Evolutionary conservation across 2,329 filamentous ascomycete genomes (phyloP).

Genomic region (Laburnicola sp.): DNA sequence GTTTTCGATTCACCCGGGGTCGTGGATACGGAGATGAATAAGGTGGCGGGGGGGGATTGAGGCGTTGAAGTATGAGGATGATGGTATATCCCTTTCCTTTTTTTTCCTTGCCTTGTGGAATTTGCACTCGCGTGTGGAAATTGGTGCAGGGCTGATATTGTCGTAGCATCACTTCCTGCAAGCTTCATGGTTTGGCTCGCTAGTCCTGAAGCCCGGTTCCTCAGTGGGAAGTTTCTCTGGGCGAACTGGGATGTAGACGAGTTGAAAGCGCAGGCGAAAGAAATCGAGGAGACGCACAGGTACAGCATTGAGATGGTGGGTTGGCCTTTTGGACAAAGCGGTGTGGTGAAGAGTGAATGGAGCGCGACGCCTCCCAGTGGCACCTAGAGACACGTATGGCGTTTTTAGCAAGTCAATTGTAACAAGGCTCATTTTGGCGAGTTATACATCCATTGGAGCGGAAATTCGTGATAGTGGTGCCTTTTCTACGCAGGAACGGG

Average conservation of each 20-base stretch:
- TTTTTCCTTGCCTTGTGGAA: background rate
- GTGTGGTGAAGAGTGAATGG: too few species aligned
- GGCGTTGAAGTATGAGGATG: slow-evolving; percentile 18
- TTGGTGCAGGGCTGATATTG: background rate
- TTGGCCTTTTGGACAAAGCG: slow-evolving; percentile 10
- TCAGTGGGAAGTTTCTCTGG: slow-evolving; percentile 24
- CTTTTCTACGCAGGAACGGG: too few species aligned
- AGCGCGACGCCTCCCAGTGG: too few species aligned
- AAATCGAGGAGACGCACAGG: slow-evolving; percentile 28
- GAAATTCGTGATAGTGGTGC: too few species aligned
- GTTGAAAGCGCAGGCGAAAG: slow-evolving; percentile 25
- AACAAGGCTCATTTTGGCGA: too few species aligned
- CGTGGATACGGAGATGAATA: slow-evolving; percentile 45
- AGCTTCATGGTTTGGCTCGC: slow-evolving; percentile 41
- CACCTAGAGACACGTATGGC: too few species aligned
- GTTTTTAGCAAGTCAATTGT: too few species aligned
- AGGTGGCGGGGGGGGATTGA: slow-evolving; percentile 16
- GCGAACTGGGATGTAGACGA: slow-evolving; percentile 41
- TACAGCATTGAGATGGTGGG: slow-evolving; percentile 25
- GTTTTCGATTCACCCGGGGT: slow-evolving; percentile 49
- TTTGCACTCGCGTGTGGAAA: background rate
- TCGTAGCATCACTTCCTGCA: slow-evolving; percentile 18
- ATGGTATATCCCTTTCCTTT: slow-evolving; percentile 13
- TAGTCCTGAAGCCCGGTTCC: slow-evolving; percentile 21
- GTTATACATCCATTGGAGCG: too few species aligned